Evolutionary conservation across 768 basidiomycete genomes (phyloP).

Genomic region (Paxillus rubicundulus): DNA sequence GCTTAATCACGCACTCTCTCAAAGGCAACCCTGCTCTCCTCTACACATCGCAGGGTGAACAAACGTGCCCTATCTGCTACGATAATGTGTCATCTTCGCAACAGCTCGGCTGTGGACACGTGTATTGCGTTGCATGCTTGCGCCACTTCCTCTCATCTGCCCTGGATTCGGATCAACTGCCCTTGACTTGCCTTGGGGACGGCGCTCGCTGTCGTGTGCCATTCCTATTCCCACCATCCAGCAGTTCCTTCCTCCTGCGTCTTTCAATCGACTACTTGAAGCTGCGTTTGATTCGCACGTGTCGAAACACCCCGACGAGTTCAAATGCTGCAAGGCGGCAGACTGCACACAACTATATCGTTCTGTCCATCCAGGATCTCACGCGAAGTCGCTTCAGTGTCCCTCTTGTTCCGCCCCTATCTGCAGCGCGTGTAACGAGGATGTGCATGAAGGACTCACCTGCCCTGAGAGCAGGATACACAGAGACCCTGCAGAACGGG

Average conservation of each 20-base stretch:
- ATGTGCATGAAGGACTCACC: conserved; percentile 57
- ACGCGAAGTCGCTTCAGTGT: conserved; percentile 47
- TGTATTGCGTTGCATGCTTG: conserved; percentile 64
- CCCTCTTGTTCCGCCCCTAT: conserved; percentile 66
- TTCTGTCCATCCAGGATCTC: conserved; percentile 38
- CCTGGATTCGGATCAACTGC: conserved; percentile 55
- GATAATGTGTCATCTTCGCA: conserved; percentile 41
- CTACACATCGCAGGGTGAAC: conserved; percentile 1
- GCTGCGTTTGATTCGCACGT: conserved; percentile 59
- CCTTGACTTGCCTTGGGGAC: too few relatives aligned
- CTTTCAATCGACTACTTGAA: conserved; percentile 54
- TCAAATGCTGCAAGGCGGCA: conserved; percentile 73
- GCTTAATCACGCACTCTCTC: conserved; percentile 43
- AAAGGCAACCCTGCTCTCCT: conserved; percentile 12
- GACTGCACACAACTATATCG: conserved; percentile 77
- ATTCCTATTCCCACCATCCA: conserved; percentile 55
- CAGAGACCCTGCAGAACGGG: conserved; percentile 43
- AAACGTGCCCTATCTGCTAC: conserved; percentile 59
- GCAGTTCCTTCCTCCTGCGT: conserved; percentile 44
- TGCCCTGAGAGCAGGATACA: conserved; percentile 45
- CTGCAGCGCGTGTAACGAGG: conserved; percentile 59
- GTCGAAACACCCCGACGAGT: conserved; percentile 54
- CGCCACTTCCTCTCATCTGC: conserved; percentile 55
- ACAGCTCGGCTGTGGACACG: conserved; percentile 60
- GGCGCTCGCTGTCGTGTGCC: conserved; percentile 53